Evolutionary conservation across 2,329 filamentous ascomycete species (phyloP).

Genomic region (Tolypocladium ovalisporum): DNA sequence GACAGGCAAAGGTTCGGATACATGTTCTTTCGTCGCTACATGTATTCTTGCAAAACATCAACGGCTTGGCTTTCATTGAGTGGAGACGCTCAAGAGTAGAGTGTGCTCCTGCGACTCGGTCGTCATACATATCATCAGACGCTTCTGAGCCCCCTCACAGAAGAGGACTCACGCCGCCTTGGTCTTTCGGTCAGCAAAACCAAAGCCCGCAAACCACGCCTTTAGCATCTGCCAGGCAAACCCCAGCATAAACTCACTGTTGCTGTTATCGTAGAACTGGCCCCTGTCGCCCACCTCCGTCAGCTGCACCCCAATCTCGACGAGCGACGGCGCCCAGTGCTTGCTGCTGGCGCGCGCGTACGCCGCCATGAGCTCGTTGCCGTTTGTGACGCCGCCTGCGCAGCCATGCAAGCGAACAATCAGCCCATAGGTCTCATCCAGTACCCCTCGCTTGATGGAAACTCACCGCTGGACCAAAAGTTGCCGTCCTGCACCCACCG

Average conservation of each 20-base stretch:
- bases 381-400: constrained; percentile 43
- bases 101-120: neutral
- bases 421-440: no score
- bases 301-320: constrained; percentile 30
- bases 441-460: no score
- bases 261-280: constrained; percentile 29
- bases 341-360: constrained; percentile 32
- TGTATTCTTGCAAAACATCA: neutral
- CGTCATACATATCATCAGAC: neutral
- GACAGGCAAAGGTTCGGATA: neutral
- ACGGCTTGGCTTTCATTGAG: neutral
- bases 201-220: constrained; percentile 14
- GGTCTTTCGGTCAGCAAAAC: neutral
- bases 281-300: constrained; percentile 38
- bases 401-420: no score
- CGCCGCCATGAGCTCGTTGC: constrained; percentile 43
- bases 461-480: constrained; percentile 41
- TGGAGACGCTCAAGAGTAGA: neutral
- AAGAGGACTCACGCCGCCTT: neutral
- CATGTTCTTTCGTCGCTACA: neutral
- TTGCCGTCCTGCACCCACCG: constrained; percentile 43
- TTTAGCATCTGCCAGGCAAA: constrained; percentile 27
- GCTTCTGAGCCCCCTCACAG: neutral
- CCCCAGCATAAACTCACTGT: constrained; percentile 19
- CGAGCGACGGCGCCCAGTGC: constrained; percentile 30